Evolutionary conservation across 2,329 filamentous ascomycete species (phyloP).

Genomic region (Elsinoe necatrix): DNA sequence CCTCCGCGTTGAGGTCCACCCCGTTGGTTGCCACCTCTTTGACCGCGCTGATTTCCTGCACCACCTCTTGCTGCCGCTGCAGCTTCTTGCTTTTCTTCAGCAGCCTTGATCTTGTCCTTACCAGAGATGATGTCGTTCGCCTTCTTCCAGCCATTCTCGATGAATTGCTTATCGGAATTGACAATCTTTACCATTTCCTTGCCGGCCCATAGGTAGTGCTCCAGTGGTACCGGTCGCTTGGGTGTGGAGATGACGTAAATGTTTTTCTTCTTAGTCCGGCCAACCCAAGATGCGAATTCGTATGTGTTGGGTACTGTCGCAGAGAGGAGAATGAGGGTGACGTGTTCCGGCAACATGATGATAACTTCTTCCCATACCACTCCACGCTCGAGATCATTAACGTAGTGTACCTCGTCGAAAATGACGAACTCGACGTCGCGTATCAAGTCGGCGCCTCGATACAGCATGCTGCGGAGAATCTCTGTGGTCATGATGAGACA

Average conservation of each 20-base stretch:
- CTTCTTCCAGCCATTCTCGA: constrained; percentile 91
- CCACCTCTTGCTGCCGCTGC: constrained; percentile 45
- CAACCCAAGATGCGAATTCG: constrained; percentile 97
- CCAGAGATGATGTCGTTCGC: constrained; percentile 75
- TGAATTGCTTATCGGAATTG: constrained; percentile 80
- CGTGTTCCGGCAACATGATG: constrained; percentile 97
- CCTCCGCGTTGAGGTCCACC: constrained; percentile 38
- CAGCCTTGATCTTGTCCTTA: constrained; percentile 63
- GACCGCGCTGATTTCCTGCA: constrained; percentile 39
- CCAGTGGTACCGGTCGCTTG: constrained; percentile 86
- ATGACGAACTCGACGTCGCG: constrained; percentile 98
- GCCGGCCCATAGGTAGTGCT: constrained; percentile 92
- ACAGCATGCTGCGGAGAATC: constrained; percentile 96
- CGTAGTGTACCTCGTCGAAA: constrained; percentile 98
- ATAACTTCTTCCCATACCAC: constrained; percentile 99
- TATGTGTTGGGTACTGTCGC: constrained; percentile 96
- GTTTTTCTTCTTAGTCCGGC: constrained; percentile 94
- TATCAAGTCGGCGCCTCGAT: constrained; percentile 89
- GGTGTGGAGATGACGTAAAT: constrained; percentile 98
- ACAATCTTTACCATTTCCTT: constrained; percentile 94
- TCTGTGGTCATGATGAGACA: constrained; percentile 99
- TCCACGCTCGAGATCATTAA: constrained; percentile 90
- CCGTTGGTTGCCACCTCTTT: constrained; percentile 42
- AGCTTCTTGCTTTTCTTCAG: constrained; percentile 38
- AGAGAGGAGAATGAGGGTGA: constrained; percentile 88